Evolutionary conservation across 202 grass and related monocot species (phyloP), one percentile per base, ranked within the genome.

Genomic region (Carex arenaria): DNA sequence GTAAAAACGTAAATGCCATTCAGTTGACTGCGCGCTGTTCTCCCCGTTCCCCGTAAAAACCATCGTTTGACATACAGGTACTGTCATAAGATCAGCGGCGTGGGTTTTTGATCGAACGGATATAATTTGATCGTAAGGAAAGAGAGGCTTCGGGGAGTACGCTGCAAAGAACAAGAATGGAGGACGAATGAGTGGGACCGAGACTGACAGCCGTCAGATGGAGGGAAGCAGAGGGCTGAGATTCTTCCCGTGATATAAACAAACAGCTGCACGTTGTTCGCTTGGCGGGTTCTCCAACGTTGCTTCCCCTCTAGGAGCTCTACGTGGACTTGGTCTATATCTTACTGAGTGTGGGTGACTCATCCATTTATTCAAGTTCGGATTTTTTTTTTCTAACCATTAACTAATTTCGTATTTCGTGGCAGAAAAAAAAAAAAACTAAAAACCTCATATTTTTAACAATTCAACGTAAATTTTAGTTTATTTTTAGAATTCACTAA

Each of bases 191-290:
- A 7, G 36, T 52, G 69, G 69, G 42, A 0, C n/a, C 42, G 10
- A 2, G 4, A 72, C 43, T 32, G 78, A 47, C 15, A 80, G 14
- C 56, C 56, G 34, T 80, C 32, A 65, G 59, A 64, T 80, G 4
- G 14, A 38, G 49, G 14, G 56, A 79, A 79, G 51, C 52, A 76
- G 75, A 79, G 26, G 75, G 59, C 20, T 80, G 7, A 80, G 59
- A 80, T 80, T 80, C 78, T 80, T 62, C 78, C 60, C 78, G 78
- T 80, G 78, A 80, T 80, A 80, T 80, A 65, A 80, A 62, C 32
- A 80, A 65, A 80, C 78, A 80, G 9, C 64, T 63, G 53, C 18
- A 63, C 9, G 56, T 1, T 19, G 38, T 71, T 71, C 8, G 13
- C 18, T 12, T 45, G 65, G 67, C 38, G 67, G 18, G 67, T 47